phyloP scores from a whole-genome alignment of 2,329 filamentous ascomycete genomes.

The Epichloe amarillans region DNA sequence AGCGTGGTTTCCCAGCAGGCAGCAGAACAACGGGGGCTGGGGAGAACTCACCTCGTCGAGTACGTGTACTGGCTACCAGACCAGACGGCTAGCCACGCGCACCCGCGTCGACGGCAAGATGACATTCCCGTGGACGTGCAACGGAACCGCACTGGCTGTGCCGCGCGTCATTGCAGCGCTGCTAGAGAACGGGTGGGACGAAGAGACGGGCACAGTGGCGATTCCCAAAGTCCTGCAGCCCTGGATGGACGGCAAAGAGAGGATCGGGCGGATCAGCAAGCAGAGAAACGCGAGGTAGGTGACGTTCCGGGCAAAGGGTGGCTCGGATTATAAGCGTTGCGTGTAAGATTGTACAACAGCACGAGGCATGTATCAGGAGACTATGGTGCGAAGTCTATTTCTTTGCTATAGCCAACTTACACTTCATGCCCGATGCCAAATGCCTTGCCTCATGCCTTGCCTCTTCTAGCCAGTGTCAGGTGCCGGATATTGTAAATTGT shows the following conservation, averaged over 20 bases:
- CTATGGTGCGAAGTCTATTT: no score
- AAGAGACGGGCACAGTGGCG: slow-evolving; percentile 48
- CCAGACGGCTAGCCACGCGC: slow-evolving; percentile 64
- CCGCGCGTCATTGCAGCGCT: slow-evolving; percentile 81
- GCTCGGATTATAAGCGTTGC: not conserved
- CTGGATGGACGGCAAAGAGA: slow-evolving; percentile 70
- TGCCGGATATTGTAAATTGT: no score
- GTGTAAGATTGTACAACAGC: no score
- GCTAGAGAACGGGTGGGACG: slow-evolving; percentile 82
- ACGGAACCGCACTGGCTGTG: slow-evolving; percentile 86
- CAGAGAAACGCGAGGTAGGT: slow-evolving; percentile 8
- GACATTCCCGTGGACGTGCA: slow-evolving; percentile 76
- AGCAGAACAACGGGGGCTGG: slow-evolving; percentile 51
- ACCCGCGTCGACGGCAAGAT: slow-evolving; percentile 44
- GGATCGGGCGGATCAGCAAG: slow-evolving; percentile 34
- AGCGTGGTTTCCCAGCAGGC: slow-evolving; percentile 77
- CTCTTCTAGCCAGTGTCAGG: no score
- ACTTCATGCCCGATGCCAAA: no score
- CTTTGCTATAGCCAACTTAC: no score
- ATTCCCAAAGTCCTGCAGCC: slow-evolving; percentile 68
- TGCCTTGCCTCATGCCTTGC: no score
- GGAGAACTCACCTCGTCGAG: slow-evolving; percentile 87
- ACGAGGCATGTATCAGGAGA: no score
- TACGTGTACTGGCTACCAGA: slow-evolving; percentile 92
- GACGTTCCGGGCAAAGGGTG: slow-evolving; percentile 1